Evolutionary conservation across 1,284 basidiomycete species (phyloP), one percentile per base, ranked within the genome.

Genomic region (Phylloporus sp.): DNA sequence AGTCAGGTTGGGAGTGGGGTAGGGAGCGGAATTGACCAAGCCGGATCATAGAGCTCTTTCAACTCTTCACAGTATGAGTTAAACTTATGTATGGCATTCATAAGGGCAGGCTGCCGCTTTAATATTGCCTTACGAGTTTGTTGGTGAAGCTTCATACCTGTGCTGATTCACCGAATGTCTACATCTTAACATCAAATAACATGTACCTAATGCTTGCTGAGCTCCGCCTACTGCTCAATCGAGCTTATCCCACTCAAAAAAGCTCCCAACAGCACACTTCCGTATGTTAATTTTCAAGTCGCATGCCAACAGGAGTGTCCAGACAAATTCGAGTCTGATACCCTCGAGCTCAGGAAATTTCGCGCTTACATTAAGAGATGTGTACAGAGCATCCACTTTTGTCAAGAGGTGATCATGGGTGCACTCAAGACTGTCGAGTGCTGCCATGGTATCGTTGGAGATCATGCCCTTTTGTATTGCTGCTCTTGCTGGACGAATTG

Each of bases 221-320:
- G 31, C 73, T 0, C 76, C 73, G 10, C 74, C 75, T 1, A 57
- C n/a, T 18, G 78, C 77, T 28, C 69, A 71, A 55, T 80, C 75
- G 0, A 82, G 66, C 6, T 68, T 71, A 32, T 81, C 77, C 76
- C 76, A 80, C 51, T 81, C 77, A 15, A 78, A 76, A 52, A 82
- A 81, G n/a, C 73, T 76, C 0, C 70, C 74, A 12, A 79, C 74
- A 0, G 75, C 77, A 2, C 70, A 58, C 50, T 77, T 79, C 0
- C 71, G 64, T 26, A 81, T 79, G 53, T 77, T 79, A n/a, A 78
- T 77, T 61, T 82, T 81, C 17, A 80, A 66, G 28, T 80, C 34
- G 15, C 34, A 15, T 8, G 34, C 34, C 34, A 37, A 37, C 10
- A 37, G 34, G 34, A 37, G 34, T 15, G 15, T 15, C 8, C 34